Evolutionary conservation across 2,329 filamentous ascomycete genomes (phyloP), one percentile per base, ranked within the genome.

Genomic region (Calonectria pseudoturangicola): DNA sequence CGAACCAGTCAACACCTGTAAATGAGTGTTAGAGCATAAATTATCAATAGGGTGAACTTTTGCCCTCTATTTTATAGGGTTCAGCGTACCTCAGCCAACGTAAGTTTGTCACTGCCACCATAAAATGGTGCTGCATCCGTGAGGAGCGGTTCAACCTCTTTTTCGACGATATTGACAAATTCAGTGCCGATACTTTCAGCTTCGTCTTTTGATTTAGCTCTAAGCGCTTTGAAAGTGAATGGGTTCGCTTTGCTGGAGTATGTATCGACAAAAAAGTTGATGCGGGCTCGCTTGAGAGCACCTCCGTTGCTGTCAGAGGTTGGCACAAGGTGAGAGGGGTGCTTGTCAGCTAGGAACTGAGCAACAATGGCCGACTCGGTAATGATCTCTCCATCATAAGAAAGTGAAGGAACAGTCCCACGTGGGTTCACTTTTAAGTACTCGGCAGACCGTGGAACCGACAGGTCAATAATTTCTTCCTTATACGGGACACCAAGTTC

Each of bases 351-450:
- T 16, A 60, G 54, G 21, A 60, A 60, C 36, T 60, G 54, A 2
- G 54, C 54, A 13, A 60, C 54, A 18, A 60, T 60, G 15, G 54
- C 54, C 7, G 54, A 60, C 36, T 60, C 54, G 13, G 54, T 60
- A 16, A 60, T 60, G 15, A 60, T 60, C 16, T 60, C 54, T 39
- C 54, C 54, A 10, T 60, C 15, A 16, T 60, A 60, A 8, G 54
- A 41, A 18, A 60, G n/a, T 1, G 54, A 18, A 10, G 54, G 33
- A 6, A 60, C 33, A 21, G 25, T 25, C 16, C 54, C 54, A 18
- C 54, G 54, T 18, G 54, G 54, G 36, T 60, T 60, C 1, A 60
- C 15, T 28, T 60, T 60, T 21, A 60, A 27, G 21, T 60, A 60
- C 36, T 60, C 54, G 2, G 36, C 21, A 1, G 30, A 41, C 9